These are phyloP conservation scores for Pyrrhoderma noxium DNA, from an alignment of 1,284 basidiomycete genomes.

Conservation along the genomic window DNA sequence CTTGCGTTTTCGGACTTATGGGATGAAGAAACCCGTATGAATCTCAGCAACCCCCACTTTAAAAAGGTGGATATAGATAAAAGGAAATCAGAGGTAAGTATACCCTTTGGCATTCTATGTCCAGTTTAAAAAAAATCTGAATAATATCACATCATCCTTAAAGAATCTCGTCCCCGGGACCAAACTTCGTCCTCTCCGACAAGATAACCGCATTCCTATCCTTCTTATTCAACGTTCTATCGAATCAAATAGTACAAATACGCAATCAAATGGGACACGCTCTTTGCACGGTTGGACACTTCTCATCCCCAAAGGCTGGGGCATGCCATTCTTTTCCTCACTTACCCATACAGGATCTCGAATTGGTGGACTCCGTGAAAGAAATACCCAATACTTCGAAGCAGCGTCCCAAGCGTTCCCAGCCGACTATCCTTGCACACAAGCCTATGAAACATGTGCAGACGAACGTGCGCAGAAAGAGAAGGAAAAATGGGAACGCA, in stretches of 20 bases:
- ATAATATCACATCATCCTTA: neutral
- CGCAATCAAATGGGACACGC: constrained; percentile 24
- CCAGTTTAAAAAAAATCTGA: constrained; percentile 16
- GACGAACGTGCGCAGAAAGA: constrained; percentile 43
- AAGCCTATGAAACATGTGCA: constrained; percentile 46
- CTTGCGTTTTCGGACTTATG: constrained; percentile 68
- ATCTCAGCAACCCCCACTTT: constrained; percentile 56
- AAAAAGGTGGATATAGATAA: constrained; percentile 80
- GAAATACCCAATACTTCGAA: constrained; percentile 72
- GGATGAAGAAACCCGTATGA: constrained; percentile 49
- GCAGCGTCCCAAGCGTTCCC: constrained; percentile 71
- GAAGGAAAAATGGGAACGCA: constrained; percentile 61
- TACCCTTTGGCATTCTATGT: too few relatives aligned
- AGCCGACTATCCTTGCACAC: constrained; percentile 63
- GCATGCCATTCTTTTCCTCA: constrained; percentile 79
- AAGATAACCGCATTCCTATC: constrained; percentile 78
- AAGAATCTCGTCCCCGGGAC: constrained; percentile 76
- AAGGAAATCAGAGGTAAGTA: constrained; percentile 59
- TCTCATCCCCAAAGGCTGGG: constrained; percentile 79
- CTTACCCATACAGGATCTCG: constrained; percentile 75
- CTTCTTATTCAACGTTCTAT: constrained; percentile 76
- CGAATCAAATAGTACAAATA: constrained; percentile 27
- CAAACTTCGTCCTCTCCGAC: constrained; percentile 49
- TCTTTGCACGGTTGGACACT: constrained; percentile 78
- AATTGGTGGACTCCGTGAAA: constrained; percentile 74